Percentiles rank a stretch among this genome's conserved stretches.
phyloP scores from a whole-genome alignment of 2,329 filamentous ascomycete genomes.

The Balansia obtecta region DNA sequence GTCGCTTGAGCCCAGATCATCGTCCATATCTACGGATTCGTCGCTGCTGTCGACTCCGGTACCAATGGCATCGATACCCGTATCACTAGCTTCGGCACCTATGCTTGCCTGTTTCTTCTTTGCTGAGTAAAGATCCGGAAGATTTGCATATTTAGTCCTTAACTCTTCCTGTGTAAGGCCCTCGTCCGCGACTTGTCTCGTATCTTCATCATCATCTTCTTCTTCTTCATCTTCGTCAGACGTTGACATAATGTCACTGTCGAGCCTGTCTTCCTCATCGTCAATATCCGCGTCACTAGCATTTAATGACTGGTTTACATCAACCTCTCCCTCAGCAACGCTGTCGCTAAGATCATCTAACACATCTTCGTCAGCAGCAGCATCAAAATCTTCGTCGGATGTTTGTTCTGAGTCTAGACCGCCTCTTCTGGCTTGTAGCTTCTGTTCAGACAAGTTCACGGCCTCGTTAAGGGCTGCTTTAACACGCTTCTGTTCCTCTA shows the following conservation, averaged over 20 bases:
- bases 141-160: slow-evolving; percentile 53
- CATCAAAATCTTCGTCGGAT: slow-evolving; percentile 25
- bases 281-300: slow-evolving; percentile 17
- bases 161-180: slow-evolving; percentile 57
- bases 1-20: slow-evolving; percentile 49
- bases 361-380: slow-evolving; percentile 31
- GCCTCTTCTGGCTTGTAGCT: slow-evolving; percentile 48
- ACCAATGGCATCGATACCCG: slow-evolving; percentile 17
- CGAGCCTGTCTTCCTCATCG: slow-evolving; percentile 29
- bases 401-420: slow-evolving; percentile 40
- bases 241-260: slow-evolving; percentile 44
- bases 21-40: slow-evolving; percentile 57
- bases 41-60: slow-evolving; percentile 40
- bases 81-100: slow-evolving; percentile 12
- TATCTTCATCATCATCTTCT: slow-evolving; percentile 48
- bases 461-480: slow-evolving; percentile 61
- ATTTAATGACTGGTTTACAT: slow-evolving; percentile 23
- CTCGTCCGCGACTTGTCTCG: slow-evolving; percentile 43
- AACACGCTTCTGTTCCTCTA: slow-evolving; percentile 49
- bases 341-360: slow-evolving; percentile 34
- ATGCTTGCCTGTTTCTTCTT: slow-evolving; percentile 13
- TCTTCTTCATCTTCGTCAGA: slow-evolving; percentile 52
- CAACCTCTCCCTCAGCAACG: slow-evolving; percentile 19
- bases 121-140: slow-evolving; percentile 33
- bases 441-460: slow-evolving; percentile 57